Evolutionary conservation across 2,329 filamentous ascomycete species (phyloP).

Genomic region (Ophidiomyces ophidiicola): DNA sequence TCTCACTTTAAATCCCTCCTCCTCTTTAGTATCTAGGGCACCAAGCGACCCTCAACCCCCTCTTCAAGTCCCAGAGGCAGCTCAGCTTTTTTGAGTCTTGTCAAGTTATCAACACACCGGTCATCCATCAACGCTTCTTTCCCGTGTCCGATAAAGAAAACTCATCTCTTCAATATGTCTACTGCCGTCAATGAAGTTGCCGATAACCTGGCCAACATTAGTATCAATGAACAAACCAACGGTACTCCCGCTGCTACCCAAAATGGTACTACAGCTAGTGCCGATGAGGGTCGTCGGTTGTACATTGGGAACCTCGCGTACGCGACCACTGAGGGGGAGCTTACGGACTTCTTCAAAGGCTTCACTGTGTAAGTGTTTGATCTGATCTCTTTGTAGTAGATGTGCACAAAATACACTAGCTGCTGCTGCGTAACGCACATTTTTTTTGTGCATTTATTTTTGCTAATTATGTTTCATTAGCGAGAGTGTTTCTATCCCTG

Average conservation of each 20-base stretch:
- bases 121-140: conserved; percentile 27
- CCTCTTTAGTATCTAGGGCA: conserved; percentile 58
- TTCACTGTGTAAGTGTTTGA: conserved; percentile 84
- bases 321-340: conserved; percentile 99
- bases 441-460: not conserved
- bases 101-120: conserved; percentile 25
- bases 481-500: conserved; percentile 97
- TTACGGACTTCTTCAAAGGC: conserved; percentile 99
- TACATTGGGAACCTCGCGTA: conserved; percentile 99
- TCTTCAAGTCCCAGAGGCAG: conserved; percentile 43
- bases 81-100: conserved; percentile 52
- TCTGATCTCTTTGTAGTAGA: not conserved
- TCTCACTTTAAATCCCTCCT: conserved; percentile 17
- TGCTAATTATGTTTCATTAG: conserved; percentile 42
- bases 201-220: conserved; percentile 54
- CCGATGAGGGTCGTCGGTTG: conserved; percentile 95
- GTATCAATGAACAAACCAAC: conserved; percentile 43
- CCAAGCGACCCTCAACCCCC: conserved; percentile 71
- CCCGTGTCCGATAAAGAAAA: conserved; percentile 23
- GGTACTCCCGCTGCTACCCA: conserved; percentile 55
- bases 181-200: conserved; percentile 58
- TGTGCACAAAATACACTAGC: no score
- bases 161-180: conserved; percentile 59
- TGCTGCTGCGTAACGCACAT: conserved; percentile 8
- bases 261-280: conserved; percentile 88